Base-by-base conservation (phyloP, 306 rosid genomes). In the Fragaria vesca region DNA sequence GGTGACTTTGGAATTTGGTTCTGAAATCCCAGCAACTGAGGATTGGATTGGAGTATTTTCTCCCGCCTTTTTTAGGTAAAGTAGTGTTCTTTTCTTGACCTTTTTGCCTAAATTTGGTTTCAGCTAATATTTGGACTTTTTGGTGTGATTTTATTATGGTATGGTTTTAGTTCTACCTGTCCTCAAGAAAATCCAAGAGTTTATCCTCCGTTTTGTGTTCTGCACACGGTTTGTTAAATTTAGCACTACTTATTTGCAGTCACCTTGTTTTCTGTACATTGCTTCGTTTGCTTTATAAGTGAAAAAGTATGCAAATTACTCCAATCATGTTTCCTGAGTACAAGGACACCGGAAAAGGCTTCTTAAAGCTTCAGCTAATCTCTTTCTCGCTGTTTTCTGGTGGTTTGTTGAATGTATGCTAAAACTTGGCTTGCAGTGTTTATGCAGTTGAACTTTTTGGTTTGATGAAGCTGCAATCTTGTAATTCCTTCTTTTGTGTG, bases 31-130 rank as follows among this genome's bases (percentile, higher is more conserved):
- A 40, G 75, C 86, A 48, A 45, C 32, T 76, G 89, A 82, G 78
- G 96, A 93, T 75, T 93, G 96, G 94, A 89, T 93, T 78, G 96
- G 96, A 36, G 96, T 90, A 58, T 93, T 90, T 87, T 93, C 96
- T 72, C 96, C 97, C 65, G 89, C 89, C 82, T 86, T 88, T 76
- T 90, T 90, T 87, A 93, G 87, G 96, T 89, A 78, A 10, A 54
- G n/a, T 16, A 3, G 9, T 79, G 71, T 36, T 46, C 46, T 69
- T 78, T 13, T 28, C 15, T 72, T 55, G 21, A 26, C 26, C 52
- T 17, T 15, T 55, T 1, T 43, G 63, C 24, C 26, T 42, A 16
- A 26, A 58, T 60, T 74, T 74, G 69, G 57, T 17, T 51, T 51
- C 21, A 4, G 52, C 13, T 74, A 16, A 73, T 2, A 58, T 74